Base-by-base conservation (phyloP, 441 rosid genomes). In the Brassica balearica region DNA sequence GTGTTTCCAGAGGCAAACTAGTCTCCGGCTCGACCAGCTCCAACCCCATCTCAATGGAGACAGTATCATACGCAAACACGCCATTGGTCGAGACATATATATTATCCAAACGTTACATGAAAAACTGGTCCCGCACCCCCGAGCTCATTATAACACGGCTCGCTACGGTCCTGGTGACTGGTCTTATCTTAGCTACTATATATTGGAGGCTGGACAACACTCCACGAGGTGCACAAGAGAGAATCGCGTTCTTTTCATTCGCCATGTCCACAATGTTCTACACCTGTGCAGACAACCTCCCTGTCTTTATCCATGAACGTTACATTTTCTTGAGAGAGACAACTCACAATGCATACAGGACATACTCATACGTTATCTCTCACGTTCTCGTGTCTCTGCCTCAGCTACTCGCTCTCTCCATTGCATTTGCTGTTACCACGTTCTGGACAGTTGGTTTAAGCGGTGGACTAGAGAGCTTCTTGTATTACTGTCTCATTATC, bases 381-480 rank as follows among this genome's bases (percentile, higher is more conserved):
- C 76, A 80, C 11, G 71, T 76, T 2, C 76, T 80, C 1, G 76
- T 80, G 58, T 0, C 73, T 0, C 7, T 80, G 8, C 83, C 83
- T 63, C 82, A 79, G 55, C 53, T 79, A 41, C 14, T 74, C 1
- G 89, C 88, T 69, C 86, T 90, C 59, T 85, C 96, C 0, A 14
- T 87, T 0, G 83, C 85, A 1, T 92, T 92, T 82, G 17, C 93
- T 1, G 64, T 87, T 2, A 83, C 84, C 1, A 92, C 96, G 0
- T 92, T 91, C 53, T 92, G 87, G 85, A 88, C 96, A 0, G 94
- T 91, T 20, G 97, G 93, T 0, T 86, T 92, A 0, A 89, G 86
- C 34, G 96, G 97, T 0, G 96, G 95, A 12, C 29, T 93, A 63
- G 81, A 81, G 74, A 91, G 89, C n/a, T 92, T 88, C 77, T 3